Base-by-base conservation (phyloP, 2,329 filamentous ascomycete species). In the Raffaelea arxii region DNA sequence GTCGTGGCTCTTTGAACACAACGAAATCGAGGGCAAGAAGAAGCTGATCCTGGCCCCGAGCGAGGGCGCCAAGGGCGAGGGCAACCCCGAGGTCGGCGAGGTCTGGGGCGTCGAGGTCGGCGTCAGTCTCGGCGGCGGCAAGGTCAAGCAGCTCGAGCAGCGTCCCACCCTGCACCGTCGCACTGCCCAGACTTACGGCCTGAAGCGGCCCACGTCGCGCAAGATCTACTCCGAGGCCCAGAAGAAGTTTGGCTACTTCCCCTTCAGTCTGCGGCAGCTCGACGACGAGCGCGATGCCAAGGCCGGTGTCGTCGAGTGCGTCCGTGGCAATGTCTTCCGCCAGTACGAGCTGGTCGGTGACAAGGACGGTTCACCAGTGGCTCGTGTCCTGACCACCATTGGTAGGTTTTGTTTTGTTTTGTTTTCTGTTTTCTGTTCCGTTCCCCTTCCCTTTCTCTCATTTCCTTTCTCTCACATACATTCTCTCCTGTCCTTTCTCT, bases 21-120 rank as follows among this genome's bases (percentile, higher is more conserved):
- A 97, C 68, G 92, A 98, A 68, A 97, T 98, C 54, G 92, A 98
- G 73, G 86, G 86, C 59, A 65, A 84, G 75, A 96, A 96, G 82
- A 97, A 96, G 80, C 95, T 98, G 61, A 92, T 98, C 55, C 74
- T 98, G 48, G 78, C 88, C 22, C 86, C 89, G 27, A 78, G 82
- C 44, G 89, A 96, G 59, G 87, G 87, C 54, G 81, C 85, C 62
- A 94, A 89, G 72, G 91, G 91, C 48, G 92, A 98, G 51, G 92
- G 92, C 60, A 67, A 80, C 48, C 86, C 92, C 48, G 91, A 94
- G 61, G 71, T 94, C 48, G 84, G 87, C 55, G 92, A 98, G 65
- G 90, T 94, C 51, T 98, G 92, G 92, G 92, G 92, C 67, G 87
- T 98, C 46, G 92, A 98, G 75, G 81, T 96, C 63, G 91, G 91